A percentile compares a stretch with the other conserved stretches of the same genome.
phyloP scores from a whole-genome alignment of 257 asterid genomes.

The Plantago ovata region DNA sequence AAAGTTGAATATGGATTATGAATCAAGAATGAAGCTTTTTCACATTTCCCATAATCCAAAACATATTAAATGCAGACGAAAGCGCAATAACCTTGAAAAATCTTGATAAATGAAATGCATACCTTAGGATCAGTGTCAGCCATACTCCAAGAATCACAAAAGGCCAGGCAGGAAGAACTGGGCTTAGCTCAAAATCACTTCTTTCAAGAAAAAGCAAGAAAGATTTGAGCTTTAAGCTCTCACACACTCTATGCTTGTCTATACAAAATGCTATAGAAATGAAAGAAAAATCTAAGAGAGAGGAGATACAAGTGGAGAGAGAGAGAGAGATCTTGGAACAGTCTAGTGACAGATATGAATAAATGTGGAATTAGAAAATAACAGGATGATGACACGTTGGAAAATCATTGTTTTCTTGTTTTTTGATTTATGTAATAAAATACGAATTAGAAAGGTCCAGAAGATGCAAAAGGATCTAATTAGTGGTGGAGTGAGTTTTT shows the following conservation, averaged over 20 bases:
- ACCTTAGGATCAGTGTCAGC: constrained; percentile 53
- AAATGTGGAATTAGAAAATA: constrained; percentile 12
- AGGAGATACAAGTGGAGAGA: constrained; percentile 16
- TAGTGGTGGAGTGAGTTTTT: constrained; percentile 26
- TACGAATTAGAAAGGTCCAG: constrained; percentile 40
- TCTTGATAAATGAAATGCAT: constrained; percentile 19
- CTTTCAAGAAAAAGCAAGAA: background rate
- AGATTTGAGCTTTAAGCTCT: background rate
- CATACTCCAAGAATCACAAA: constrained; percentile 30
- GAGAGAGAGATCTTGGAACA: constrained; percentile 10
- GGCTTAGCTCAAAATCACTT: constrained; percentile 4
- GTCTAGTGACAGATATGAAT: constrained; percentile 22
- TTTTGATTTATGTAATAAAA: constrained; percentile 17
- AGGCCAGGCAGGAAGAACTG: background rate
- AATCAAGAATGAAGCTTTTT: constrained; percentile 14
- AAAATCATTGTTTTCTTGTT: constrained; percentile 19
- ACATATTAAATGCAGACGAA: constrained; percentile 7
- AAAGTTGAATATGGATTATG: too few relatives aligned
- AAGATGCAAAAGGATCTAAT: constrained; percentile 23
- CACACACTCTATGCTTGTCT: too few relatives aligned
- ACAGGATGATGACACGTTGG: constrained; percentile 40
- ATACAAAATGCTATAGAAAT: too few relatives aligned
- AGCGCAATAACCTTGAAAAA: constrained; percentile 5
- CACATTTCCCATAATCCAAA: background rate
- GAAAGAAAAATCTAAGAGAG: background rate